Percentiles rank a stretch among this genome's conserved stretches.
phyloP scores from a whole-genome alignment of 192 early-diverging fungal species.

The Allomyces macrogynus region DNA sequence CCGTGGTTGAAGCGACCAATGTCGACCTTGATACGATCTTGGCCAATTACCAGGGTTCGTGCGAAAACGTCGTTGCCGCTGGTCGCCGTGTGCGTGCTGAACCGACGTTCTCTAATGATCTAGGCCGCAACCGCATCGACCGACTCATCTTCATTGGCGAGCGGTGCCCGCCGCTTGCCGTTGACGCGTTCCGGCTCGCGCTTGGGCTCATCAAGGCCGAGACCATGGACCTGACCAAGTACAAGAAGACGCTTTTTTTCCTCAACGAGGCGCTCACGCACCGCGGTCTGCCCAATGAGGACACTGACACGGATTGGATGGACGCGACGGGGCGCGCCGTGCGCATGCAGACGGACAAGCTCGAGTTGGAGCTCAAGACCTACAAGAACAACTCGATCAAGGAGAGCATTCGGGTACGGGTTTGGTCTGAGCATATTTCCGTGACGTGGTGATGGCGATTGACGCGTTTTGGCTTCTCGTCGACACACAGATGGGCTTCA shows the following conservation, averaged over 20 bases:
- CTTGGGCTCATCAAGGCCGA: neutral
- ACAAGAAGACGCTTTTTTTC: neutral
- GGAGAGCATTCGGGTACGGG: slow-evolving; percentile 58
- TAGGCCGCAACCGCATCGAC: neutral
- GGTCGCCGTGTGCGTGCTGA: too few relatives aligned
- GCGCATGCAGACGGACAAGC: slow-evolving; percentile 27
- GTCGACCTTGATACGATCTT: too few relatives aligned
- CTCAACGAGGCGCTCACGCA: neutral
- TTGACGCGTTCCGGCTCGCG: neutral
- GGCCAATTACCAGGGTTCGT: too few relatives aligned
- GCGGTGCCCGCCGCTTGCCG: neutral
- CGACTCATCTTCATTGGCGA: neutral
- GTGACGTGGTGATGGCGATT: neutral
- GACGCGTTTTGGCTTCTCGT: neutral
- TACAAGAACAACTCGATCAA: slow-evolving; percentile 62
- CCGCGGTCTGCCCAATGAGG: neutral
- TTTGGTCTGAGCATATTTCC: too few relatives aligned
- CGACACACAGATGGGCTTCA: slow-evolving; percentile 47
- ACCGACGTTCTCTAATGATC: neutral
- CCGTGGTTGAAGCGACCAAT: too few relatives aligned
- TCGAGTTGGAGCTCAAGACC: slow-evolving; percentile 57
- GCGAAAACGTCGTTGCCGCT: too few relatives aligned
- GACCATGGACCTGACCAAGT: neutral
- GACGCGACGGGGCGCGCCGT: slow-evolving; percentile 23
- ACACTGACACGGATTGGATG: slow-evolving; percentile 19